A percentile compares a stretch with the other conserved stretches of the same genome.
phyloP scores from a whole-genome alignment of 169 alveolate species.

The Eimeria nieschulzi region DNA sequence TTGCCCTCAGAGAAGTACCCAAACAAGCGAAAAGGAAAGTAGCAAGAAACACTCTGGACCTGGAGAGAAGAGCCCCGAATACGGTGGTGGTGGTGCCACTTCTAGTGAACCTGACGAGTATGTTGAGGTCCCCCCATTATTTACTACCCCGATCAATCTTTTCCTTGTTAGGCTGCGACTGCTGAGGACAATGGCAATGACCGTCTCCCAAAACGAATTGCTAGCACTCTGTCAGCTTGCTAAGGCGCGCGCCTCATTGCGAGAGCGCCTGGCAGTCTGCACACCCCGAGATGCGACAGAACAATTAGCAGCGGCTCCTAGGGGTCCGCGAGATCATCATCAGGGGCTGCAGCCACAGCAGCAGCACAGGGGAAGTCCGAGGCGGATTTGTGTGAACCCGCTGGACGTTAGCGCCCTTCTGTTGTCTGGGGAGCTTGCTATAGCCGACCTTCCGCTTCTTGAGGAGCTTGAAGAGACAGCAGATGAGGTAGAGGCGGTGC shows the following conservation, averaged over 20 bases:
- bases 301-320: too few species aligned
- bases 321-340: too few species aligned
- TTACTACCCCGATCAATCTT: not conserved
- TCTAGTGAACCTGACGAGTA: not conserved
- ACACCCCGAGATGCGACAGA: too few species aligned
- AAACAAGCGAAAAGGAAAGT: too few species aligned
- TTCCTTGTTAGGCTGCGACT: not conserved
- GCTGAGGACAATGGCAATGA: not conserved
- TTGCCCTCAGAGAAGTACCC: too few species aligned
- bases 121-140: not conserved
- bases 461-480: conserved; percentile 22
- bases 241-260: not conserved
- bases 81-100: too few species aligned
- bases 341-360: too few species aligned
- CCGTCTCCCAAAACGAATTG: conserved; percentile 10
- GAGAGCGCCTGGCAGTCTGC: not conserved
- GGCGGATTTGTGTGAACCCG: conserved; percentile 14
- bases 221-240: conserved; percentile 32
- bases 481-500: not conserved
- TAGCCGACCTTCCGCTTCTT: not conserved
- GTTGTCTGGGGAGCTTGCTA: not conserved
- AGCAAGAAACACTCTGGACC: too few species aligned
- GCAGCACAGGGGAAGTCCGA: not conserved
- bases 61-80: too few species aligned
- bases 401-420: conserved; percentile 9